Evolutionary conservation across 441 rosid genomes (phyloP), one percentile per base, ranked within the genome.

Genomic region (Syzygium syzygioides): DNA sequence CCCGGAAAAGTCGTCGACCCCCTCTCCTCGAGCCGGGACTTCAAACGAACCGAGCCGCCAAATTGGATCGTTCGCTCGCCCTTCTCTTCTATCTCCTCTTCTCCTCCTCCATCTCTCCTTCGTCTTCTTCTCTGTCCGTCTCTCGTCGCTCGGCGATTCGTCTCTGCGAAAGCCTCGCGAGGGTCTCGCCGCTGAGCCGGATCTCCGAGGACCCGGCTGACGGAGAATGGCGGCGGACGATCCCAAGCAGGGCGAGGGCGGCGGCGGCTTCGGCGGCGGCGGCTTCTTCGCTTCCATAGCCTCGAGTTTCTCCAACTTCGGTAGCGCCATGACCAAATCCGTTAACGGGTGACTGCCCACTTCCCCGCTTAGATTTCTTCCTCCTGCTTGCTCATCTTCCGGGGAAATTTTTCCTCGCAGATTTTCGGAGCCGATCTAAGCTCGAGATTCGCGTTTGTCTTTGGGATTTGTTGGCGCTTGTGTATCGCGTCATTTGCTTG

Each of bases 281-380:
- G 98, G 99, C 80, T 94, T 97, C 95, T 96, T 97, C 92, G 89
- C 97, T 7, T 95, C 98, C 56, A 91, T 97, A 89, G 96, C 96
- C 91, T 93, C 95, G 85, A 87, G 96, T 88, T 89, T 96, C 90
- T 93, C 98, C 76, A 97, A 88, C 94, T 88, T 96, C 48, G 93
- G 98, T 23, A 92, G 92, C 85, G 95, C 95, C 62, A 91, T 97
- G 98, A 90, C 95, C 92, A 97, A 95, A 94, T 97, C 99, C 87
- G 98, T 97, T 93, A 97, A 94, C 91, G 96, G 99, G 98, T 97
- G 90, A 54, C 34, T 55, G n/a, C 45, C 50, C 66, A 55, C 37
- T 71, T 79, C 89, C 71, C 64, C 45, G 28, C 83, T 26, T 26
- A 86, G 86, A n/a, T 84, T 76, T 45, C 9, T 41, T 68, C 62